Conservation (phyloP, 1,284 basidiomycete genomes). For the Hypsizygus ulmarius region DNA sequence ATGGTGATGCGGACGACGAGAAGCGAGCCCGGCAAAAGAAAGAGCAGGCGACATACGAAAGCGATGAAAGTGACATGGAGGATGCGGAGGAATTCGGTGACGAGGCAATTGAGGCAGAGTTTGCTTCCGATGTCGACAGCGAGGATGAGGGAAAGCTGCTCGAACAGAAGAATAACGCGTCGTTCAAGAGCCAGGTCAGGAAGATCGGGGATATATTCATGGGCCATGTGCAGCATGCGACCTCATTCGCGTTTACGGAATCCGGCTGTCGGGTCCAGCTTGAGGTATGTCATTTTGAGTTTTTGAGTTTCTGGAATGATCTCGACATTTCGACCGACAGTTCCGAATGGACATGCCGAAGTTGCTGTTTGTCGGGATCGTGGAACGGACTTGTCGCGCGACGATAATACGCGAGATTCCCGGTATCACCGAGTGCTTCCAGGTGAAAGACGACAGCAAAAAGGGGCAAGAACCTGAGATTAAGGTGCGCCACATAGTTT, state of each 20-base stretch:
- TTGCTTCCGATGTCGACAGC: conserved; percentile 41
- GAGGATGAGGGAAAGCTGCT: conserved; percentile 36
- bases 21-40: conserved; percentile 68
- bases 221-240: conserved; percentile 55
- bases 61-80: conserved; percentile 51
- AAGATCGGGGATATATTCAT: conserved; percentile 52
- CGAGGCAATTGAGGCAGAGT: conserved; percentile 69
- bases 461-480: conserved; percentile 44
- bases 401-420: conserved; percentile 88
- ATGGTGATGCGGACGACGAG: conserved; percentile 75
- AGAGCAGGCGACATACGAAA: conserved; percentile 74
- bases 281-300: conserved; percentile 53
- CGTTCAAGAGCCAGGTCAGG: conserved; percentile 42
- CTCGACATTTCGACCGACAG: conserved; percentile 32
- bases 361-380: conserved; percentile 86
- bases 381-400: conserved; percentile 81
- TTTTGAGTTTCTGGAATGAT: conserved; percentile 4
- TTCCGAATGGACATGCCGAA: conserved; percentile 79
- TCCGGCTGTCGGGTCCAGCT: conserved; percentile 76
- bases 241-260: conserved; percentile 76
- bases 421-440: conserved; percentile 82
- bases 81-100: conserved; percentile 47
- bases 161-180: conserved; percentile 25
- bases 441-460: conserved; percentile 56
- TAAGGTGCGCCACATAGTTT: conserved; percentile 41